Base-by-base conservation (phyloP, 495 filamentous ascomycete species). In the Penicilliopsis zonata region DNA sequence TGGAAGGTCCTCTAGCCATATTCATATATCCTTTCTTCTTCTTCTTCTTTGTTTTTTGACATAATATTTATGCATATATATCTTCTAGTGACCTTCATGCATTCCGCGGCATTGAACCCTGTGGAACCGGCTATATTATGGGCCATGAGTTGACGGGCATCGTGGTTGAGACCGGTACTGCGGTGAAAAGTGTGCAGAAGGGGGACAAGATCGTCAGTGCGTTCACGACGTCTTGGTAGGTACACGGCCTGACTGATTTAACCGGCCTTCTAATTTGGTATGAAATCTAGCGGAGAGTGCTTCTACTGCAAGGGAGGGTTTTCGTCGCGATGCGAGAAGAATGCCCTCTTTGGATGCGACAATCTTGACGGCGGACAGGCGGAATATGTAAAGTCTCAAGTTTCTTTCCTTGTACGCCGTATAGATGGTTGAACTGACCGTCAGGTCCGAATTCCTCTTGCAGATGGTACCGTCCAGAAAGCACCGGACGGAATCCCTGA, bases 241-340 rank as follows among this genome's bases (percentile, higher is more conserved):
- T 58, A 28, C 6, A 38, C 22, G 19, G 31, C 6, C 30, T 8
- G 26, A 28, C 21, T 6, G 6, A 23, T 23, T 23, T 17, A 6
- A 30, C n/a, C 5, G 15, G 17, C 2, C 8, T 31, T 17, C 13
- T 30, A 8, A 18, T 31, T 13, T 9, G 9, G 10, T 15, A 9
- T 7, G n/a, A 19, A 20, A 9, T 31, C 18, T 33, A 86, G 82
- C 58, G 72, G 74, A 27, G 64, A 76, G 23, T 95, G 88, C 59
- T 95, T 88, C 66, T 95, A 94, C 66, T 98, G 88, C 69, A 72
- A 65, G 27, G 70, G 78, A 38, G 80, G 79, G 12, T 81, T 70
- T 56, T 85, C 86, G 8, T 86, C 85, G 7, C 78, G 88, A 31
- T 98, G 90, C 54, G 64, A 66, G n/a, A 72, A 82, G 39, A 68